Percentiles rank a stretch among this genome's conserved stretches.
Conservation (phyloP, 129 eudicot genomes). For the sunflower (Helianthus annuus) region HanXRQr2.0-SUNRISE NC_035447.2:18020689-18021188, state of each 20-base stretch:
- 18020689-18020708: too few relatives aligned
- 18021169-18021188: conserved; percentile 15
- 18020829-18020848: conserved; percentile 74
- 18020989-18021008: conserved; percentile 60
- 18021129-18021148: conserved; percentile 35
- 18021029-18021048: conserved; percentile 85
- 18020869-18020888: conserved; percentile 90
- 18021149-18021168: neutral
- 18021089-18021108: conserved; percentile 59
- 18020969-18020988: conserved; percentile 68
- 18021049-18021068: conserved; percentile 73
- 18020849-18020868: conserved; percentile 95
- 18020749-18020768: neutral
- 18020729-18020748: too few relatives aligned
- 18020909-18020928: conserved; percentile 73
- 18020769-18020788: neutral
- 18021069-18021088: conserved; percentile 37
- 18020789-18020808: conserved; percentile 53
- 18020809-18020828: conserved; percentile 73
- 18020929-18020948: conserved; percentile 44
- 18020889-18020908: conserved; percentile 67
- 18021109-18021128: conserved; percentile 12
- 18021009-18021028: conserved; percentile 36
- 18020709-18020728: too few relatives aligned
- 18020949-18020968: conserved; percentile 48